phyloP scores from a whole-genome alignment of 495 filamentous ascomycete species.

The Neurospora sp. region DNA sequence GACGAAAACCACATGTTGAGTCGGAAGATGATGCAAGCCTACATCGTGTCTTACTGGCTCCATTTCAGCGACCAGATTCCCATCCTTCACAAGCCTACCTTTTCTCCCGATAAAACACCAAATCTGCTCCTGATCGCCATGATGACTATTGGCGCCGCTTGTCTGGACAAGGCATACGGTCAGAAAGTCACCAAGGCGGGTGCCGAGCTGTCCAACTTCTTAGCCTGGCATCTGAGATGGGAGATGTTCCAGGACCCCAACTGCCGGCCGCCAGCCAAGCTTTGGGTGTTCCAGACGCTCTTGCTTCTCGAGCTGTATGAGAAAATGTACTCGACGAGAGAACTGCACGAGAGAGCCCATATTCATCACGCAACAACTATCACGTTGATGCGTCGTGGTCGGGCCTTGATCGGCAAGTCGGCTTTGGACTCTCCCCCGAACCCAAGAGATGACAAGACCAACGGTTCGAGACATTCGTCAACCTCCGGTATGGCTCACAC shows the following conservation, averaged over 20 bases:
- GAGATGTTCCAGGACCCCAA: conserved; percentile 85
- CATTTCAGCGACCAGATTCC: conserved; percentile 93
- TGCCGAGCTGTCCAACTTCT: conserved; percentile 70
- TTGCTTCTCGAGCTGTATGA: conserved; percentile 88
- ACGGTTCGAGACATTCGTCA: conserved; percentile 50
- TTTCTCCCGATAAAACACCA: conserved; percentile 75
- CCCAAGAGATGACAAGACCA: conserved; percentile 52
- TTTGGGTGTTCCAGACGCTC: conserved; percentile 96
- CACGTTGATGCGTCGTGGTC: conserved; percentile 87
- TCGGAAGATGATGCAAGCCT: conserved; percentile 87
- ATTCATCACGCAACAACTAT: conserved; percentile 96
- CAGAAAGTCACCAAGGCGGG: conserved; percentile 60
- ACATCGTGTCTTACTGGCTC: conserved; percentile 87
- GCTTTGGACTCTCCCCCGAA: conserved; percentile 83
- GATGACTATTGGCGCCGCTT: conserved; percentile 87
- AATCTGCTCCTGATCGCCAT: conserved; percentile 84
- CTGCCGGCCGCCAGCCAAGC: conserved; percentile 85
- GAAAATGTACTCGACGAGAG: conserved; percentile 89
- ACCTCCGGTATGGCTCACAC: conserved; percentile 49
- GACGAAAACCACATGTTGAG: conserved; percentile 70
- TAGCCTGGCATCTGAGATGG: conserved; percentile 88
- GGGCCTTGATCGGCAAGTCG: conserved; percentile 83
- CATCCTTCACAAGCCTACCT: conserved; percentile 89
- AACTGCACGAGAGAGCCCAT: conserved; percentile 89
- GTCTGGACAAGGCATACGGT: conserved; percentile 72